Base-by-base conservation (phyloP, 129 eudicot genomes). In the Mikania micrantha region DNA sequence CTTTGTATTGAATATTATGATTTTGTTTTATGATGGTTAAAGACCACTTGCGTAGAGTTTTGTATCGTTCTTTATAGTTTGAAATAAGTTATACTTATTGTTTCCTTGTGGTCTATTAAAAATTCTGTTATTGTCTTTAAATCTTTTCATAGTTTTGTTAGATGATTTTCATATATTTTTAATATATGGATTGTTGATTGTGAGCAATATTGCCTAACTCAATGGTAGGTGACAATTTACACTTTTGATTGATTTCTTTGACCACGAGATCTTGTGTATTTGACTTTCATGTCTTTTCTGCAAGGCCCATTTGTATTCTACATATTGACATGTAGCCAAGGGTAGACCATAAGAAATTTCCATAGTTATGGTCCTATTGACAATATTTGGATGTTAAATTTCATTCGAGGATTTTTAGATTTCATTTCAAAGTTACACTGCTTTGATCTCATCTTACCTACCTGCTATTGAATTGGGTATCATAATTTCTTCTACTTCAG, bases 41-140 rank as follows among this genome's bases (percentile, higher is more conserved):
- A 24, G n/a, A 74, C 35, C 60, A 44, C 53, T 61, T 69, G 35
- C 35, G 50, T 27, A 65, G 44, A 57, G 25, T 24, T 27, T 60
- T 80, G 56, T 75, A 56, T 48, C 40, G 47, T 61, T 77, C 49
- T 49, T 48, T 35, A 7, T 61, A 62, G 15, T 48, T 24, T 63
- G 9, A 68, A 60, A 68, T 45, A 67, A 67, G 70, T 47, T 50
- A 17, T 36, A 32, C 60, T 34, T 41, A 65, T 32, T 35, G 32
- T 66, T 39, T 35, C 47, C 66, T 53, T 38, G 65, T 40, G 44
- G 29, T 49, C 54, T 73, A 24, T 22, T 22, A 12, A 22, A 38
- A 63, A 7, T 49, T 49, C 39, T 16, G 41, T 50, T 49, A 4
- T 34, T 7, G 9, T 36, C 20, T 56, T 53, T 41, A 38, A 35